phyloP scores from a whole-genome alignment of 1,139 yeast species.

The Komagataea norvegica region DNA sequence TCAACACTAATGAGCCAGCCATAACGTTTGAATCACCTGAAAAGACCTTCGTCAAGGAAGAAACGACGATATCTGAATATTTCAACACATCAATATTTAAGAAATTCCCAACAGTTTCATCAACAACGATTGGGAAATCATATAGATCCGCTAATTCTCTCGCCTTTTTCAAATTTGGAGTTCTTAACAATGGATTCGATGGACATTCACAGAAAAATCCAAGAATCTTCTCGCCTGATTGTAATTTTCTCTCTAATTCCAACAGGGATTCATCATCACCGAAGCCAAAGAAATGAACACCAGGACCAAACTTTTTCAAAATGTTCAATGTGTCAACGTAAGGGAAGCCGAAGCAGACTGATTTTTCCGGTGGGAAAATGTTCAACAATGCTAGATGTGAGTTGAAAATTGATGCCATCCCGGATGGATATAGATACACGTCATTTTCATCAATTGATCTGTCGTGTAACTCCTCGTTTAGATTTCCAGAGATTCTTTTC shows the following conservation, averaged over 20 bases:
- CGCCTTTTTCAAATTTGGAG: slow-evolving; percentile 69
- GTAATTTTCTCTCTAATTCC: slow-evolving; percentile 56
- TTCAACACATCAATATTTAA: slow-evolving; percentile 79
- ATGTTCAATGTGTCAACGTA: slow-evolving; percentile 89
- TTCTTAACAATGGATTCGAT: slow-evolving; percentile 80
- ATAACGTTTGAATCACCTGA: slow-evolving; percentile 94
- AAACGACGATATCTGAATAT: slow-evolving; percentile 77
- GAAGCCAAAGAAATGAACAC: slow-evolving; percentile 74
- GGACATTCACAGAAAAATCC: slow-evolving; percentile 89
- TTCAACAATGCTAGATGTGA: slow-evolving; percentile 68
- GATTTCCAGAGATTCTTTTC: slow-evolving; percentile 69
- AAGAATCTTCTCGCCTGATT: slow-evolving; percentile 57
- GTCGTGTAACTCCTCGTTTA: slow-evolving; percentile 26
- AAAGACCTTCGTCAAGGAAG: slow-evolving; percentile 87
- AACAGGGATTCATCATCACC: slow-evolving; percentile 75
- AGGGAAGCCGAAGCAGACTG: slow-evolving; percentile 93
- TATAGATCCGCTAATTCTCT: slow-evolving; percentile 62
- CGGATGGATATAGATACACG: slow-evolving; percentile 81
- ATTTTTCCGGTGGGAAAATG: slow-evolving; percentile 44
- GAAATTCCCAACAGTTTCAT: slow-evolving; percentile 91
- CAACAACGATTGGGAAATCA: slow-evolving; percentile 76
- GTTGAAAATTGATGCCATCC: slow-evolving; percentile 87
- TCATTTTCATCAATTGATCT: slow-evolving; percentile 35
- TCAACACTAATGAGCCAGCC: slow-evolving; percentile 86
- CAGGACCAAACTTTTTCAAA: slow-evolving; percentile 84